These are phyloP conservation scores for Lentinula detonsa DNA, from an alignment of 768 basidiomycete genomes.

Conservation along the genomic window DNA sequence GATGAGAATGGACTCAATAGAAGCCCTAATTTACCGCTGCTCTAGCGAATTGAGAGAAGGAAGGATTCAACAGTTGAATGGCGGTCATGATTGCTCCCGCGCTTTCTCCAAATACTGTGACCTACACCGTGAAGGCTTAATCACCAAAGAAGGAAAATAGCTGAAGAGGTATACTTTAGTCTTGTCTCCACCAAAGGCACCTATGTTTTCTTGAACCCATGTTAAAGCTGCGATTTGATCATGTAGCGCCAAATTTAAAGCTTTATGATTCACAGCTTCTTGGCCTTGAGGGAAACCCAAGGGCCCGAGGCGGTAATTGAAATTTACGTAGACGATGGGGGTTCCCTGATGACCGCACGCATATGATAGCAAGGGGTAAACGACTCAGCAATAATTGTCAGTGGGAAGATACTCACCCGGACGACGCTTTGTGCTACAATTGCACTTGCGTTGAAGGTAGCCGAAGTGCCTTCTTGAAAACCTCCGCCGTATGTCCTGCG, in stretches of 20 bases:
- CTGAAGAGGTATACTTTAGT: background rate
- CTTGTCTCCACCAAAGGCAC: slow-evolving; percentile 4
- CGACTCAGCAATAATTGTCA: background rate
- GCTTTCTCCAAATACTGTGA: slow-evolving; percentile 50
- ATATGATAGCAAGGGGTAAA: background rate
- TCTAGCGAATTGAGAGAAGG: slow-evolving; percentile 11
- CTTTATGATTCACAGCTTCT: slow-evolving; percentile 17
- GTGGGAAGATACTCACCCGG: slow-evolving; percentile 18
- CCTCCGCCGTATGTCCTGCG: slow-evolving; percentile 28
- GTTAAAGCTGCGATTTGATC: slow-evolving; percentile 20
- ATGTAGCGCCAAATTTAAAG: slow-evolving; percentile 21
- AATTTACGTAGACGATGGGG: slow-evolving; percentile 32
- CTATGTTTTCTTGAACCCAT: slow-evolving; percentile 25
- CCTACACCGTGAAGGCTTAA: slow-evolving; percentile 19
- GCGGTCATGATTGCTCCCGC: slow-evolving; percentile 42
- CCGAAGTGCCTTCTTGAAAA: slow-evolving; percentile 21
- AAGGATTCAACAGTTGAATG: slow-evolving; percentile 32
- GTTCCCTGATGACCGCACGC: slow-evolving; percentile 9
- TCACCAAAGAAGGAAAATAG: background rate
- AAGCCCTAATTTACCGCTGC: slow-evolving; percentile 10
- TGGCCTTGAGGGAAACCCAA: slow-evolving; percentile 32
- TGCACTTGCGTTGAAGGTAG: slow-evolving; percentile 23
- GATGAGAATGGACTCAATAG: background rate
- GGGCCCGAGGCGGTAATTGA: slow-evolving; percentile 36
- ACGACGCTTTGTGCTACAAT: slow-evolving; percentile 31